These are phyloP conservation scores for Fraxinus sp. DNA, from an alignment of 305 asterid species.

Conservation along the genomic window DNA sequence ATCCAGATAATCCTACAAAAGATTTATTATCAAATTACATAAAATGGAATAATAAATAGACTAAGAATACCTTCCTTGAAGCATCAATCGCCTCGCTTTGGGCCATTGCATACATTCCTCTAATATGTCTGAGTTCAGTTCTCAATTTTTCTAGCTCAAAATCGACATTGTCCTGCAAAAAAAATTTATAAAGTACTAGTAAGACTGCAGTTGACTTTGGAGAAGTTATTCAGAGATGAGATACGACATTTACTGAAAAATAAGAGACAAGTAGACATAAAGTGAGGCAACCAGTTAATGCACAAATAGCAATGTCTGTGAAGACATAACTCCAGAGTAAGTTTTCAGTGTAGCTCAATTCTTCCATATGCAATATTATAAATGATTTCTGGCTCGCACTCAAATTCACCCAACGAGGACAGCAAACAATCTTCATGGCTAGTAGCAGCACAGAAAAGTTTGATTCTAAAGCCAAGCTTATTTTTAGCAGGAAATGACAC, in stretches of 20 bases:
- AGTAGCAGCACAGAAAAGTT: not conserved
- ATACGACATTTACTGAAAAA: not conserved
- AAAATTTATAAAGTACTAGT: not conserved
- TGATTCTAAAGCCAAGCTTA: not conserved
- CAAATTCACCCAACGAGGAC: not conserved
- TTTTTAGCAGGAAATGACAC: not conserved
- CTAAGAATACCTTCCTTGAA: constrained; percentile 69
- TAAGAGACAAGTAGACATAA: not conserved
- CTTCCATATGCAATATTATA: not conserved
- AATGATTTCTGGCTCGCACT: not conserved
- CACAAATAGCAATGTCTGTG: not conserved
- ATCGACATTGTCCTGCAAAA: constrained; percentile 49
- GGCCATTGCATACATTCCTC: constrained; percentile 78
- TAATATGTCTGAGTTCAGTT: constrained; percentile 65
- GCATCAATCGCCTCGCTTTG: constrained; percentile 75
- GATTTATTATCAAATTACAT: not conserved
- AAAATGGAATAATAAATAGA: not conserved
- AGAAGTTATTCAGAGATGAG: not conserved
- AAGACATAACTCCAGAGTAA: not conserved
- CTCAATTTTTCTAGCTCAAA: constrained; percentile 83
- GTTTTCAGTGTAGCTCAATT: not conserved
- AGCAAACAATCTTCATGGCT: not conserved
- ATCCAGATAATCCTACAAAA: not conserved
- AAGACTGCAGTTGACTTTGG: not conserved
- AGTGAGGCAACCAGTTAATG: not conserved